Conservation (phyloP, 2,329 filamentous ascomycete genomes). For the Trichoderma hamatum region DNA sequence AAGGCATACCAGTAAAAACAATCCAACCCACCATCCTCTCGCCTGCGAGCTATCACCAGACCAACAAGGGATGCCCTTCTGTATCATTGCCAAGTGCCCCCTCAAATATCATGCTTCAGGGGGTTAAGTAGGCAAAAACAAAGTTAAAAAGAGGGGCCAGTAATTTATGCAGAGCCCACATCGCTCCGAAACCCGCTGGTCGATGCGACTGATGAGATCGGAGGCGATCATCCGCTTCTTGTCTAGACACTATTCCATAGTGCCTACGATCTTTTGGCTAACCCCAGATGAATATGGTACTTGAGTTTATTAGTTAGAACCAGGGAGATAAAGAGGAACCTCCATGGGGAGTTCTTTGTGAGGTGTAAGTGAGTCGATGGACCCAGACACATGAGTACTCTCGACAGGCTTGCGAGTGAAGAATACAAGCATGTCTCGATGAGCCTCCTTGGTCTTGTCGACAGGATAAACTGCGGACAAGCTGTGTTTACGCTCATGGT, state of each 20-base stretch:
- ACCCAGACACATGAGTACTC: slow-evolving; percentile 32
- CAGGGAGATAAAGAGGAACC: slow-evolving; percentile 34
- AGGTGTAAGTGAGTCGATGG: slow-evolving; percentile 34
- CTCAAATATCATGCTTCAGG: background rate
- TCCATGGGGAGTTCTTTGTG: slow-evolving; percentile 35
- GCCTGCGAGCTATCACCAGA: background rate
- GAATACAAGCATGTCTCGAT: slow-evolving; percentile 38
- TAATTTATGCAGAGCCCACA: background rate
- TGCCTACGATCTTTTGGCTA: background rate
- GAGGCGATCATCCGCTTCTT: background rate
- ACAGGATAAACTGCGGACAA: slow-evolving; percentile 33
- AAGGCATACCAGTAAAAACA: background rate
- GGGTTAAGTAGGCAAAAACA: background rate
- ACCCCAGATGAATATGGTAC: background rate
- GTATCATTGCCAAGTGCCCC: background rate
- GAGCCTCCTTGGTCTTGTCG: slow-evolving; percentile 33
- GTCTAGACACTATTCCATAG: background rate
- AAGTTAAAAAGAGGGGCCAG: background rate
- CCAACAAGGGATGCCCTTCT: background rate
- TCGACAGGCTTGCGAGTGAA: slow-evolving; percentile 37
- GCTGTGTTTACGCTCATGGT: slow-evolving; percentile 38
- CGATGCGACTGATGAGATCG: background rate
- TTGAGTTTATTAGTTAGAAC: slow-evolving; percentile 1
- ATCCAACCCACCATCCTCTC: background rate
- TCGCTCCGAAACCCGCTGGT: background rate